Evolutionary conservation across 305 asterid species (phyloP).

Genomic region (Fraxinus paxiana): DNA sequence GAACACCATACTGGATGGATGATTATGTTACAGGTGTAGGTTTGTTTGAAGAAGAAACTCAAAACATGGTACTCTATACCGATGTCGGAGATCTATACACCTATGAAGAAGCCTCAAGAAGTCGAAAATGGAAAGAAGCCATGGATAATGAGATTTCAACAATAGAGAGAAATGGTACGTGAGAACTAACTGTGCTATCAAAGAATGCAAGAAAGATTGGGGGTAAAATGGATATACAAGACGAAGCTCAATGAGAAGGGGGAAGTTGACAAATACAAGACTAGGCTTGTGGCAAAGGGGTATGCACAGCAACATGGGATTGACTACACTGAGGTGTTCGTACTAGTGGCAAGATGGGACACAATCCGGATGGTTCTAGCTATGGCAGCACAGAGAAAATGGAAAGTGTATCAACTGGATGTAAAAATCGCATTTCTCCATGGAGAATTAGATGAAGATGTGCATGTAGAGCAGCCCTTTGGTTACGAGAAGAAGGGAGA

Average conservation of each 20-base stretch:
- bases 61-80: not conserved
- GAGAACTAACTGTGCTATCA: not conserved
- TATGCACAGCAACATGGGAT: not conserved
- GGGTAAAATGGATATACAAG: not conserved
- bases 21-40: not conserved
- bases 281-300: not conserved
- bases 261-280: not conserved
- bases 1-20: not conserved
- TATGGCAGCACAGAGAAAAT: not conserved
- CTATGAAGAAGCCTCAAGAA: not conserved
- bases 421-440: not conserved
- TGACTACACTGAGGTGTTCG: not conserved
- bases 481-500: not conserved
- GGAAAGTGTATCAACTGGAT: not conserved
- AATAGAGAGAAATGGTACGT: not conserved
- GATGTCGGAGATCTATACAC: not conserved
- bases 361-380: not conserved
- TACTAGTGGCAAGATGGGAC: not conserved
- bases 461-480: not conserved
- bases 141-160: not conserved
- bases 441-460: not conserved
- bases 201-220: not conserved
- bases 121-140: not conserved
- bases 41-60: not conserved
- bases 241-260: not conserved